Evolutionary conservation across 108 stramenopile genomes (phyloP).

Genomic region (Chaetoceros tenuissimus): DNA sequence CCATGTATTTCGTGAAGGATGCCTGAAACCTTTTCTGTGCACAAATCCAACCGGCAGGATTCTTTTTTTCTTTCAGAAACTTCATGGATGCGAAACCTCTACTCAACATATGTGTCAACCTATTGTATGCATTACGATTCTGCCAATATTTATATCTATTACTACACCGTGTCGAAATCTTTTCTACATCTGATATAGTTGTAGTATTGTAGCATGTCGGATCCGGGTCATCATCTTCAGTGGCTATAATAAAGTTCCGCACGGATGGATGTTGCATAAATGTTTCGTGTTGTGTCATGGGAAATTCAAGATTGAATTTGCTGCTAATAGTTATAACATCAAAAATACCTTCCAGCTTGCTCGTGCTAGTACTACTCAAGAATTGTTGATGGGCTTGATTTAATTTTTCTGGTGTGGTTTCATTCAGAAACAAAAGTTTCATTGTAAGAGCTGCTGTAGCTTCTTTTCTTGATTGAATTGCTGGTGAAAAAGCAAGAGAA

Average conservation of each 20-base stretch:
- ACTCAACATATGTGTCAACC: conserved; percentile 5
- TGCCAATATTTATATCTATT: background rate
- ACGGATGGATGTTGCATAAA: conserved; percentile 26
- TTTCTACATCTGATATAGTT: conserved; percentile 11
- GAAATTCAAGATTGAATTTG: conserved; percentile 9
- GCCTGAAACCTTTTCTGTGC: conserved; percentile 24
- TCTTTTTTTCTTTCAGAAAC: conserved; percentile 22
- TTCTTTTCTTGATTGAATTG: no score
- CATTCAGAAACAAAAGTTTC: no score
- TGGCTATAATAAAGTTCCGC: conserved; percentile 31
- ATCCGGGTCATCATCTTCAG: conserved; percentile 36
- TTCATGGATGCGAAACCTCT: conserved; percentile 11
- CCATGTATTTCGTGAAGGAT: conserved; percentile 12
- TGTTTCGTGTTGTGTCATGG: conserved; percentile 19
- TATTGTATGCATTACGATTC: background rate
- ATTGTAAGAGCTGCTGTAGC: no score
- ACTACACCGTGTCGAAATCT: conserved; percentile 17
- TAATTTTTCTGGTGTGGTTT: no score
- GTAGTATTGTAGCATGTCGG: conserved; percentile 19
- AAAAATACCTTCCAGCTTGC: no score
- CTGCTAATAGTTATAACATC: conserved; percentile 32
- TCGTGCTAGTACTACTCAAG: no score
- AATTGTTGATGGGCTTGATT: no score
- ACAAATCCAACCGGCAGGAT: conserved; percentile 48
- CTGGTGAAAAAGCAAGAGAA: no score